Percentiles rank a stretch among this genome's conserved stretches.
Evolutionary conservation across 106 monocot genomes (phyloP).

Genomic region (Allium cepa): DNA sequence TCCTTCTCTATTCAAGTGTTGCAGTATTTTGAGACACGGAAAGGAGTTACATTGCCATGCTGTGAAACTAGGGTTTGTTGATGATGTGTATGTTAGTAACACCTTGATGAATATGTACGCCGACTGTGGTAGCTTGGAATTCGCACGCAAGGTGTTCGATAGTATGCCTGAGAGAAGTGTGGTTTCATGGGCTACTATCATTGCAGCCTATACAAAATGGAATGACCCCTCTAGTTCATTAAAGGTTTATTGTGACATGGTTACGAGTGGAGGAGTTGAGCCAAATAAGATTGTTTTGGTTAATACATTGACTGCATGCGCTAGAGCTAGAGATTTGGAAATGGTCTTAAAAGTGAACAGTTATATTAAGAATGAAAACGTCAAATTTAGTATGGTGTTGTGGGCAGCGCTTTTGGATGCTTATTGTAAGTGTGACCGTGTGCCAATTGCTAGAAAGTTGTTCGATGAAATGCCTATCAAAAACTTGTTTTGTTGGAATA

Average conservation of each 20-base stretch:
- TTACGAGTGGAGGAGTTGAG: neutral
- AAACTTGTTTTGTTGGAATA: constrained; percentile 38
- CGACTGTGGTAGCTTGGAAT: neutral
- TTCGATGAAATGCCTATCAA: constrained; percentile 13
- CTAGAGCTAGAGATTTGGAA: constrained; percentile 6
- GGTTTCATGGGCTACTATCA: constrained; percentile 18
- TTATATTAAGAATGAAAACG: constrained; percentile 4
- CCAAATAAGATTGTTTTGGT: constrained; percentile 12
- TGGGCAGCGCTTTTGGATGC: constrained; percentile 14
- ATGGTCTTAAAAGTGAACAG: constrained; percentile 3
- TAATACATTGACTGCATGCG: constrained; percentile 12
- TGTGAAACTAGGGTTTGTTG: constrained; percentile 7
- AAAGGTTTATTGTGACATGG: constrained; percentile 8
- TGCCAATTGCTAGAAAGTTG: constrained; percentile 6
- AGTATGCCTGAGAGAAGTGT: constrained; percentile 9
- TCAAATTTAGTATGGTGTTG: constrained; percentile 6
- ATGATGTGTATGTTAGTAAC: constrained; percentile 8
- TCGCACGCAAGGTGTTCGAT: constrained; percentile 18
- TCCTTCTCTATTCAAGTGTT: constrained; percentile 19
- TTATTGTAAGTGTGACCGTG: constrained; percentile 15
- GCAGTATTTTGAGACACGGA: neutral
- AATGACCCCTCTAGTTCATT: neutral
- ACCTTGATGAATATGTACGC: constrained; percentile 16
- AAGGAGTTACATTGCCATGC: constrained; percentile 14
- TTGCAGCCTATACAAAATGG: constrained; percentile 5